A percentile compares a stretch with the other conserved stretches of the same genome.
These are phyloP conservation scores for Penicillium sp. DNA, from an alignment of 2,329 filamentous ascomycete genomes.

Conservation along the genomic window DNA sequence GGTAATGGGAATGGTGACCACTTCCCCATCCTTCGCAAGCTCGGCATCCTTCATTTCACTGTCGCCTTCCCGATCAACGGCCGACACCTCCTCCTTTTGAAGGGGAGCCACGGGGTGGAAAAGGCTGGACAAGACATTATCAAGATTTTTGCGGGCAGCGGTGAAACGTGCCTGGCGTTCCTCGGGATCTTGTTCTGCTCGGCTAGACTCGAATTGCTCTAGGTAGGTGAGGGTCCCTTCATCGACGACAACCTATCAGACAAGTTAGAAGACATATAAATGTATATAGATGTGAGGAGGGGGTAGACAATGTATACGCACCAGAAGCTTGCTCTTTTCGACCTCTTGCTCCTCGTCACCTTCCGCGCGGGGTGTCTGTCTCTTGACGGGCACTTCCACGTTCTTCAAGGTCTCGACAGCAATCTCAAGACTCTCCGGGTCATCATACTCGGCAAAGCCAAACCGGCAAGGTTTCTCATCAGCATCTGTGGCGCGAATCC, in stretches of 20 bases:
- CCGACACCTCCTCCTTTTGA: slow-evolving; percentile 46
- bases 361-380: slow-evolving; percentile 54
- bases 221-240: slow-evolving; percentile 79
- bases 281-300: no score
- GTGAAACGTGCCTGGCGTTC: slow-evolving; percentile 67
- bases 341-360: slow-evolving; percentile 49
- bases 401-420: slow-evolving; percentile 83
- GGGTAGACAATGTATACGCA: slow-evolving; percentile 38
- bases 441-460: slow-evolving; percentile 94
- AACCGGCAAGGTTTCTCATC: slow-evolving; percentile 81
- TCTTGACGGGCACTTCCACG: slow-evolving; percentile 76
- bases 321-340: slow-evolving; percentile 68
- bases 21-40: slow-evolving; percentile 62
- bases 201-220: slow-evolving; percentile 71
- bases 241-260: slow-evolving; percentile 65
- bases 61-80: slow-evolving; percentile 65
- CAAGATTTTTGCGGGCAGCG: slow-evolving; percentile 65
- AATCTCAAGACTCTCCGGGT: slow-evolving; percentile 79
- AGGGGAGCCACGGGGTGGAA: slow-evolving; percentile 62
- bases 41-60: slow-evolving; percentile 64
- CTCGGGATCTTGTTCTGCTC: slow-evolving; percentile 61
- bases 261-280: slow-evolving; percentile 12
- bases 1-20: slow-evolving; percentile 83
- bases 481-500: slow-evolving; percentile 76
- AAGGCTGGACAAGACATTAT: slow-evolving; percentile 66